A percentile compares a stretch with the other conserved stretches of the same genome.
Conservation (phyloP, 768 basidiomycete genomes). For the Pleurotus citrinopileatus region DNA sequence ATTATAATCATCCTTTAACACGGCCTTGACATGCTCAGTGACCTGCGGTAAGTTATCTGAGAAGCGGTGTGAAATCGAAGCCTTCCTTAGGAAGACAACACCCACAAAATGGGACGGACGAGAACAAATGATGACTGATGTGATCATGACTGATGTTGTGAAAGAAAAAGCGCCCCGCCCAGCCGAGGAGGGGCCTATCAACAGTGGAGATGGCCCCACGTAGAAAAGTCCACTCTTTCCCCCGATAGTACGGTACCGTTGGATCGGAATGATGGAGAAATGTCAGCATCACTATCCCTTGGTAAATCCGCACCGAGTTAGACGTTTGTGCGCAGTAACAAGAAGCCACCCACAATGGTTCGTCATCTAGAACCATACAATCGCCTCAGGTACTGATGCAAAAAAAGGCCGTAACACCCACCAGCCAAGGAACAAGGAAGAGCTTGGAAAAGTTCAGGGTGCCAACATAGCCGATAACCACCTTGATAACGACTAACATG, state of each 20-base stretch:
- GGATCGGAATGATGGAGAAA: conserved; percentile 45
- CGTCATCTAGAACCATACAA: conserved; percentile 37
- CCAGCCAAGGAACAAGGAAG: conserved; percentile 27
- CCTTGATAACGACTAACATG: conserved; percentile 26
- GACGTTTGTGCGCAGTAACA: conserved; percentile 15
- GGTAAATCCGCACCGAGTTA: conserved; percentile 18
- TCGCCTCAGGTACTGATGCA: conserved; percentile 13
- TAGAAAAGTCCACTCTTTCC: conserved; percentile 49
- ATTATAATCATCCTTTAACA: too few species aligned
- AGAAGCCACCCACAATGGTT: conserved; percentile 36
- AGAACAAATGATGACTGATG: conserved; percentile 58
- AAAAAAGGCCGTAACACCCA: too few species aligned
- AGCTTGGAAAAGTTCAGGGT: conserved; percentile 22
- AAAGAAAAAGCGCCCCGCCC: conserved; percentile 57
- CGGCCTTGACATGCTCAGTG: too few species aligned
- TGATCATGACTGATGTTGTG: conserved; percentile 49
- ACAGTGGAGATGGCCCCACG: conserved; percentile 55
- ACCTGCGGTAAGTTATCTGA: too few species aligned
- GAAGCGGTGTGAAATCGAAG: too few species aligned
- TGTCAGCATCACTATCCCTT: conserved; percentile 63
- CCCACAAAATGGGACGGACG: too few species aligned
- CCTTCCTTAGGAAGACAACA: too few species aligned
- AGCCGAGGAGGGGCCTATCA: conserved; percentile 54
- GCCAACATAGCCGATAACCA: not conserved
- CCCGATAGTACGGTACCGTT: conserved; percentile 53